phyloP scores from a whole-genome alignment of 352 stramenopile species.

The Globisporangium megalacanthum region DNA sequence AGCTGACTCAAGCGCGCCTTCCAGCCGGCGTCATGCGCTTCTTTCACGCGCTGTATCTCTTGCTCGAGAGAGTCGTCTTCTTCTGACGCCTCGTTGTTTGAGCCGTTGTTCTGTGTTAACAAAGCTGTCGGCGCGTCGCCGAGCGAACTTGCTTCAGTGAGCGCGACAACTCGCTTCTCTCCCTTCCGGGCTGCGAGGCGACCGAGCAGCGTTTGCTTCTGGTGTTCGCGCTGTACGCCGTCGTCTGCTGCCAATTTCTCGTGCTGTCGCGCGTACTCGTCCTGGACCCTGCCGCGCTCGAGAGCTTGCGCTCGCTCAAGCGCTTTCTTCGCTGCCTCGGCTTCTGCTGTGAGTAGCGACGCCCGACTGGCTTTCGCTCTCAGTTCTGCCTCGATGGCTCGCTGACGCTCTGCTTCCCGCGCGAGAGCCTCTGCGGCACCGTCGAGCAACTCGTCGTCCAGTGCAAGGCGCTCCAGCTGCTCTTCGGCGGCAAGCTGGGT shows the following conservation, averaged over 20 bases:
- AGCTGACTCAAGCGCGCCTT: conserved; percentile 23
- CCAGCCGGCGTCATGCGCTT: conserved; percentile 22
- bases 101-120: neutral
- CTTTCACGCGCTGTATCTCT: conserved; percentile 28
- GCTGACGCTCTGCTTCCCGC: conserved; percentile 3
- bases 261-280: conserved; percentile 1
- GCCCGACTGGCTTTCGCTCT: neutral
- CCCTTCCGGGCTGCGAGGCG: neutral
- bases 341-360: neutral
- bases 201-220: conserved; percentile 1
- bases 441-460: neutral
- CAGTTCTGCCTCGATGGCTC: conserved; percentile 1
- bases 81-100: too few species aligned
- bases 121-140: neutral
- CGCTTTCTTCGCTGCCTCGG: conserved; percentile 7
- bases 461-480: neutral
- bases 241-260: neutral
- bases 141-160: neutral
- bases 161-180: neutral
- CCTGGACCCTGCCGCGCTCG: conserved; percentile 1
- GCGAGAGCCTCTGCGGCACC: neutral
- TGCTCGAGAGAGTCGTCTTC: conserved; percentile 4
- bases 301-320: conserved; percentile 1
- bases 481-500: neutral
- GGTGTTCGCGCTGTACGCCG: neutral